Evolutionary conservation across 164 flowering plant species (phyloP).

Genomic region (Berberis thunbergii): DNA sequence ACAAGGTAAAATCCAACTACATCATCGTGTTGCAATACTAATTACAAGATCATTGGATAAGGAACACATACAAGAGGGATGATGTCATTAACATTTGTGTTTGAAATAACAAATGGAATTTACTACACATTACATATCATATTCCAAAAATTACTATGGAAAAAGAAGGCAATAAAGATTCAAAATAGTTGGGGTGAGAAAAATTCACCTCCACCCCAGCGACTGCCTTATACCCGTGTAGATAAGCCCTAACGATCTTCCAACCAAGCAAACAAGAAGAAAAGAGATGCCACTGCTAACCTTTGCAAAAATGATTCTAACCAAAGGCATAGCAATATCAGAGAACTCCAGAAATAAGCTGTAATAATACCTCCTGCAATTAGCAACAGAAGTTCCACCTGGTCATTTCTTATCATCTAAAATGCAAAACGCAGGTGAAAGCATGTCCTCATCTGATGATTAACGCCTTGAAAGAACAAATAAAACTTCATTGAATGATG

Average conservation of each 20-base stretch:
- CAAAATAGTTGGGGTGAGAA: background rate
- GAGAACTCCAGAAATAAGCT: conserved; percentile 83
- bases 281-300: conserved; percentile 75
- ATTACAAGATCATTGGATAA: too few relatives aligned
- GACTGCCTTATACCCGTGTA: conserved; percentile 93
- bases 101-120: too few relatives aligned
- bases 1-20: too few relatives aligned
- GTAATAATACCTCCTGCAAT: conserved; percentile 90
- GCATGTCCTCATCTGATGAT: background rate
- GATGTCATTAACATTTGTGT: too few relatives aligned
- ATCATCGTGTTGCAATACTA: too few relatives aligned
- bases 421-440: background rate
- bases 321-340: conserved; percentile 71
- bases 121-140: too few relatives aligned
- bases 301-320: conserved; percentile 47
- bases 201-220: conserved; percentile 53
- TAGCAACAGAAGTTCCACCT: background rate
- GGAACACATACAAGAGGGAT: too few relatives aligned
- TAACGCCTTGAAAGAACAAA: too few relatives aligned
- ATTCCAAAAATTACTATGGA: too few relatives aligned
- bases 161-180: background rate
- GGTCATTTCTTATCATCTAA: background rate
- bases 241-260: conserved; percentile 86
- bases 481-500: too few relatives aligned
- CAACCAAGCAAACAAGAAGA: conserved; percentile 81